Percentiles rank a stretch among this genome's conserved stretches.
These are phyloP conservation scores for Kitagawia praeruptora DNA, from an alignment of 129 eudicot species.

Conservation along the genomic window DNA sequence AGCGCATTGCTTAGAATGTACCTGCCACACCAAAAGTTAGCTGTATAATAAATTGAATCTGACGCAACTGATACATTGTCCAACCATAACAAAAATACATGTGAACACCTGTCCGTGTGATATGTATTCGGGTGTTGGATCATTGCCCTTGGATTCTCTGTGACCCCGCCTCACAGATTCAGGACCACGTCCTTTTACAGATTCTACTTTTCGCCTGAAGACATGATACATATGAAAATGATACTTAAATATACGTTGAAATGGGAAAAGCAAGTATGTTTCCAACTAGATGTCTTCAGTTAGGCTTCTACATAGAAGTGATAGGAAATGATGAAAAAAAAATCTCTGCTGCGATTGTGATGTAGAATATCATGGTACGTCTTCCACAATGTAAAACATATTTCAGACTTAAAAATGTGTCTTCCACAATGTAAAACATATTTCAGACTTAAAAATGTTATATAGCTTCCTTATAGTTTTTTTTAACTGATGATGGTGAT, in stretches of 20 bases:
- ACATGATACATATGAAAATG: not conserved
- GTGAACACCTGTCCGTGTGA: conserved; percentile 21
- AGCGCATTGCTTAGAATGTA: conserved; percentile 26
- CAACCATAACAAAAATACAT: not conserved
- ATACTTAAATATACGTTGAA: not conserved
- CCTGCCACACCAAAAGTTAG: conserved; percentile 27
- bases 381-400: not conserved
- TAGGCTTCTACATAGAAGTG: conserved; percentile 8
- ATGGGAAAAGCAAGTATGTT: not conserved
- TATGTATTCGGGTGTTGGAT: conserved; percentile 26
- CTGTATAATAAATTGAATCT: not conserved
- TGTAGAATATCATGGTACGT: not conserved
- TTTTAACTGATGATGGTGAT: not conserved
- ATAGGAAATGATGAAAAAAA: not conserved
- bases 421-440: not conserved
- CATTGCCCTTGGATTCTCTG: conserved; percentile 32
- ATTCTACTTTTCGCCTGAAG: conserved; percentile 59
- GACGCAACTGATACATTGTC: not conserved
- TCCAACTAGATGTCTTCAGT: not conserved
- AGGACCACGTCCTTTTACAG: conserved; percentile 47
- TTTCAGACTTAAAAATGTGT: not conserved
- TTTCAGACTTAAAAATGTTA: not conserved
- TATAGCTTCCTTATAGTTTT: not conserved
- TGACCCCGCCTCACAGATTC: conserved; percentile 43
- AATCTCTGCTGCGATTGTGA: not conserved